A percentile compares a stretch with the other conserved stretches of the same genome.
phyloP scores from a whole-genome alignment of 1,139 yeast genomes.

The Candida sp. region DNA sequence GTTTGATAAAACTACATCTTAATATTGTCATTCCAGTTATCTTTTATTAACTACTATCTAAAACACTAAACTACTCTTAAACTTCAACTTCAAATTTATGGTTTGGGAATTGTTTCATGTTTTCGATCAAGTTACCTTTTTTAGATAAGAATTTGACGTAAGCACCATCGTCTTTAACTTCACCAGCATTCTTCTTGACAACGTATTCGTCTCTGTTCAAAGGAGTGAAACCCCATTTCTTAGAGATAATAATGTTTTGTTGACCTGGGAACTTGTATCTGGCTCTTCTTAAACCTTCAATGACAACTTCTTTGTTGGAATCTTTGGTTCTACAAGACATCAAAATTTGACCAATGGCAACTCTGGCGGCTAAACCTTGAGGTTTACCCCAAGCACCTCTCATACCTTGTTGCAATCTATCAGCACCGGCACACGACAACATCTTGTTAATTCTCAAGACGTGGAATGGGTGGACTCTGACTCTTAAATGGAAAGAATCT shows the following conservation, averaged over 20 bases:
- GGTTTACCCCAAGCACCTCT: constrained; percentile 99
- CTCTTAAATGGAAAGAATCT: constrained; percentile 99
- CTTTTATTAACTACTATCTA: too few relatives aligned
- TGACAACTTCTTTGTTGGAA: constrained; percentile 93
- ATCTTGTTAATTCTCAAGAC: constrained; percentile 99
- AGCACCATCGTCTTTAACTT: constrained; percentile 99
- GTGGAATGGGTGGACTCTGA: constrained; percentile 99
- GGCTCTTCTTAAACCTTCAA: constrained; percentile 99
- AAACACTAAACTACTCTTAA: background rate
- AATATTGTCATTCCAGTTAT: too few relatives aligned
- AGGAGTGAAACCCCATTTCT: constrained; percentile 99
- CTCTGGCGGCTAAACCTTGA: constrained; percentile 99
- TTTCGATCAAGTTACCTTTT: constrained; percentile 92
- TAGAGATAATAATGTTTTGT: constrained; percentile 97
- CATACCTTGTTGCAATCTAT: constrained; percentile 99
- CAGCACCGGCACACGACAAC: constrained; percentile 99
- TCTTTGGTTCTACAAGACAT: constrained; percentile 99
- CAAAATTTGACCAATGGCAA: constrained; percentile 96
- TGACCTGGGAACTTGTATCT: constrained; percentile 99
- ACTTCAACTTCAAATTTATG: constrained; percentile 56
- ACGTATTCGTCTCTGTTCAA: constrained; percentile 97
- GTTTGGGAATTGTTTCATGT: constrained; percentile 96
- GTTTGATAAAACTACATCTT: too few relatives aligned
- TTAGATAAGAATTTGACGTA: constrained; percentile 97
- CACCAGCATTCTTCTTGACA: constrained; percentile 92